Percentiles rank a stretch among this genome's conserved stretches.
phyloP scores from a whole-genome alignment of 371 early-diverging fungal species.

The Enterospora canceri region DNA sequence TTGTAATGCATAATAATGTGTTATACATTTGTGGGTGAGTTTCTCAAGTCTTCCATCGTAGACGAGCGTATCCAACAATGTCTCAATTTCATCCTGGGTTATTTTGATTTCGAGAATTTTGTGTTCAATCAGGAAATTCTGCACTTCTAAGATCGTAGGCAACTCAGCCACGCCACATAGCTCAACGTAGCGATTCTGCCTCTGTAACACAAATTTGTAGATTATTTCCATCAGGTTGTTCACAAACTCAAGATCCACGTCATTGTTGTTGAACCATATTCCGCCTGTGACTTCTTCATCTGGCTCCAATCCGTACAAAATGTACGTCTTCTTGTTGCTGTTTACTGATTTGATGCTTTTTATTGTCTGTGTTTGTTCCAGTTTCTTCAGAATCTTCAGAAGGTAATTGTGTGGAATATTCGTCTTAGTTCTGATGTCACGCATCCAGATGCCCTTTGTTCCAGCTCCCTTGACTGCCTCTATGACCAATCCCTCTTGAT shows the following conservation, averaged over 20 bases:
- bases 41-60: conserved; percentile 73
- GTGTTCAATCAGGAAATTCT: conserved; percentile 32
- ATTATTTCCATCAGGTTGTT: conserved; percentile 65
- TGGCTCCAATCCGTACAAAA: conserved; percentile 72
- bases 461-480: conserved; percentile 26
- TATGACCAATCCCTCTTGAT: conserved; percentile 50
- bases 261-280: conserved; percentile 85
- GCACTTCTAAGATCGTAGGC: conserved; percentile 24
- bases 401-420: conserved; percentile 69
- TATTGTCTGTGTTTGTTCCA: conserved; percentile 71
- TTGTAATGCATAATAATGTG: conserved; percentile 8
- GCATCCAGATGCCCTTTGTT: conserved; percentile 66
- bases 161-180: conserved; percentile 31
- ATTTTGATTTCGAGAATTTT: conserved; percentile 59
- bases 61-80: conserved; percentile 68
- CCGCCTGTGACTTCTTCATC: conserved; percentile 85
- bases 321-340: conserved; percentile 69
- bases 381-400: conserved; percentile 64
- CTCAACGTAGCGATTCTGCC: conserved; percentile 21
- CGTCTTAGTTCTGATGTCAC: conserved; percentile 69
- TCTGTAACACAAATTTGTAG: conserved; percentile 64
- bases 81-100: conserved; percentile 63
- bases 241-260: conserved; percentile 79
- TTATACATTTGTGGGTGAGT: conserved; percentile 18
- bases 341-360: conserved; percentile 83